Conservation (phyloP, 208 protist species). For the Strigomonas galati region DNA sequence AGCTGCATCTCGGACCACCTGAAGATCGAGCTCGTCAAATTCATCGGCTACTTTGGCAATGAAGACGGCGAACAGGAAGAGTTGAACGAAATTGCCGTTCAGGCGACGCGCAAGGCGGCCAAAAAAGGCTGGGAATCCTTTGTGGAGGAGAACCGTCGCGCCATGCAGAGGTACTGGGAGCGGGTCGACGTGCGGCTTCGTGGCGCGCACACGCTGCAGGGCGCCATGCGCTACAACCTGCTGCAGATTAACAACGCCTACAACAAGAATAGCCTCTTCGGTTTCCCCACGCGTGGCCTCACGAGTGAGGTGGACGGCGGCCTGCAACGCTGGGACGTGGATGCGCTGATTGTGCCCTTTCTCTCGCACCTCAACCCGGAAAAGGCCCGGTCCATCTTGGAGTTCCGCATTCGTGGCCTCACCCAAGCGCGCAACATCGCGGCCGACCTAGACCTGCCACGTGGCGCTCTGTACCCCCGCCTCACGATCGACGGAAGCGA, state of each 20-base stretch:
- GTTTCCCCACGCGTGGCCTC: constrained; percentile 75
- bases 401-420: constrained; percentile 84
- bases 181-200: constrained; percentile 57
- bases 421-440: constrained; percentile 70
- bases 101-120: constrained; percentile 56
- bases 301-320: constrained; percentile 65
- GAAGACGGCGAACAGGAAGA: constrained; percentile 80
- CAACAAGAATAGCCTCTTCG: constrained; percentile 32
- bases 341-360: constrained; percentile 81
- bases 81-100: constrained; percentile 67
- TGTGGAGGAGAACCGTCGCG: constrained; percentile 49
- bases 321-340: constrained; percentile 87
- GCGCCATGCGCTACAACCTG: constrained; percentile 83
- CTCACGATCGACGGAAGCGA: constrained; percentile 82
- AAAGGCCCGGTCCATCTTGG: constrained; percentile 64
- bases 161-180: constrained; percentile 75
- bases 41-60: constrained; percentile 72
- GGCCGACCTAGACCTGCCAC: constrained; percentile 65
- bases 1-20: constrained; percentile 73
- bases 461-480: constrained; percentile 81
- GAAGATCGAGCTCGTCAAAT: constrained; percentile 75
- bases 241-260: constrained; percentile 74
- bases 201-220: constrained; percentile 51
- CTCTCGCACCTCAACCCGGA: constrained; percentile 77
- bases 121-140: constrained; percentile 54